Evolutionary conservation across 2,329 filamentous ascomycete genomes (phyloP).

Genomic region (Metarhizium rileyi): DNA sequence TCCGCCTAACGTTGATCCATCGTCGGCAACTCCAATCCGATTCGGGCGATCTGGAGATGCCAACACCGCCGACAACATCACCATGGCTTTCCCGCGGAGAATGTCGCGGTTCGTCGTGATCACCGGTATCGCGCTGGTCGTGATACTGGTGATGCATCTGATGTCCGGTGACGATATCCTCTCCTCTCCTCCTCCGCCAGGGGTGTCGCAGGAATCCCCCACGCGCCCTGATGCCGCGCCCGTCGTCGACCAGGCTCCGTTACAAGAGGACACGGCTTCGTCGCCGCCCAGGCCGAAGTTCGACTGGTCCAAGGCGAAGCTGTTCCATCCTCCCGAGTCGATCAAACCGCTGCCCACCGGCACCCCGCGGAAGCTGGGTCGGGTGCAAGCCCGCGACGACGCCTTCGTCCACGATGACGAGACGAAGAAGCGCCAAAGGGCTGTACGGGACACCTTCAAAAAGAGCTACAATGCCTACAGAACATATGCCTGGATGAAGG

Average conservation of each 20-base stretch:
- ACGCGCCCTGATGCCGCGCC: not conserved
- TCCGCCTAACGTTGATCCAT: not conserved
- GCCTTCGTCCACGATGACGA: slow-evolving; percentile 12
- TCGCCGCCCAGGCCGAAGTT: slow-evolving; percentile 12
- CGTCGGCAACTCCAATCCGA: not conserved
- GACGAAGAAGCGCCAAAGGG: slow-evolving; percentile 21
- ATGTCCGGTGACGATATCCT: slow-evolving; percentile 8
- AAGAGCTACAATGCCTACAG: slow-evolving; percentile 43
- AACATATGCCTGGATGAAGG: slow-evolving; percentile 38
- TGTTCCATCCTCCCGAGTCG: slow-evolving; percentile 20
- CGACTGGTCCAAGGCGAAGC: slow-evolving; percentile 20
- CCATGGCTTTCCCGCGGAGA: slow-evolving; percentile 16
- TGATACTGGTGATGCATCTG: slow-evolving; percentile 15
- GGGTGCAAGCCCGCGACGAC: slow-evolving; percentile 19
- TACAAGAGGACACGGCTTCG: not conserved
- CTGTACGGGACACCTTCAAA: slow-evolving; percentile 31
- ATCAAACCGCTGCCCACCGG: slow-evolving; percentile 22
- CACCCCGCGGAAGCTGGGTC: slow-evolving; percentile 15
- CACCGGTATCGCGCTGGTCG: slow-evolving; percentile 11
- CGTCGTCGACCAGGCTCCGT: not conserved
- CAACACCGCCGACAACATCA: slow-evolving; percentile 3
- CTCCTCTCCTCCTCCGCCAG: slow-evolving; percentile 2
- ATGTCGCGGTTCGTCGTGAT: slow-evolving; percentile 14
- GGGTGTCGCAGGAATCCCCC: not conserved
- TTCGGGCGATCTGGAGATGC: slow-evolving; percentile 5